Evolutionary conservation across 495 filamentous ascomycete genomes (phyloP).

Genomic region (Hyaloscypha variabilis): DNA sequence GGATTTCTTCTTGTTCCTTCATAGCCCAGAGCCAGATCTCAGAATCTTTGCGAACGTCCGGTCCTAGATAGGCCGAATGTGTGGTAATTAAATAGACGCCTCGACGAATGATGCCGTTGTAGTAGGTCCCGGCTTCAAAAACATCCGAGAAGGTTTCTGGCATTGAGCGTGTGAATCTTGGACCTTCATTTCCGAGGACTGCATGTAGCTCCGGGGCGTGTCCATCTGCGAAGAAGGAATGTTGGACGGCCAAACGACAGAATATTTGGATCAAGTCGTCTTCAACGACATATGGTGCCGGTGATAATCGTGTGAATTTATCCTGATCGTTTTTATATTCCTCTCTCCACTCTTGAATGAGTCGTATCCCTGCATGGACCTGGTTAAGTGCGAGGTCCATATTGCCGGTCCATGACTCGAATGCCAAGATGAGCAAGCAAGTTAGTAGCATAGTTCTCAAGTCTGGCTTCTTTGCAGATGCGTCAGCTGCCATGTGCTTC

Average conservation of each 20-base stretch:
- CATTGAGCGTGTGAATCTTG: conserved; percentile 20
- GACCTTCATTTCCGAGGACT: conserved; percentile 18
- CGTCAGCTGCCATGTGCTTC: conserved; percentile 18
- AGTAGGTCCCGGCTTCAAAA: conserved; percentile 22
- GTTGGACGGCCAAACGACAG: conserved; percentile 19
- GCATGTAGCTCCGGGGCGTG: conserved; percentile 19
- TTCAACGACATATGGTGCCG: conserved; percentile 21
- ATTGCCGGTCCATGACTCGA: conserved; percentile 23
- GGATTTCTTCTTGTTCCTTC: conserved; percentile 19
- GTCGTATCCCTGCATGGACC: conserved; percentile 19
- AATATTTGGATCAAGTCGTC: conserved; percentile 21
- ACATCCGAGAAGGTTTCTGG: conserved; percentile 17
- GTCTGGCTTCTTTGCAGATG: conserved; percentile 14
- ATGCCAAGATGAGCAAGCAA: conserved; percentile 20
- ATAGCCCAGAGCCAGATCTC: conserved; percentile 21
- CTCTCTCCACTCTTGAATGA: conserved; percentile 26
- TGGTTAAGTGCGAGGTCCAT: conserved; percentile 20
- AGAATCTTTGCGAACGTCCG: conserved; percentile 14
- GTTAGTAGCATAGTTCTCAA: conserved; percentile 22
- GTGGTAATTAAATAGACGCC: conserved; percentile 20
- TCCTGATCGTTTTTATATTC: conserved; percentile 13
- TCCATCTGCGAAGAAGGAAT: conserved; percentile 23
- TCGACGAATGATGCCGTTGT: conserved; percentile 21
- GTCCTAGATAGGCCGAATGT: conserved; percentile 17
- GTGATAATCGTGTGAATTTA: conserved; percentile 16